A percentile compares a stretch with the other conserved stretches of the same genome.
Evolutionary conservation across 208 protist genomes (phyloP).

Genomic region (Crithidia sp.): DNA sequence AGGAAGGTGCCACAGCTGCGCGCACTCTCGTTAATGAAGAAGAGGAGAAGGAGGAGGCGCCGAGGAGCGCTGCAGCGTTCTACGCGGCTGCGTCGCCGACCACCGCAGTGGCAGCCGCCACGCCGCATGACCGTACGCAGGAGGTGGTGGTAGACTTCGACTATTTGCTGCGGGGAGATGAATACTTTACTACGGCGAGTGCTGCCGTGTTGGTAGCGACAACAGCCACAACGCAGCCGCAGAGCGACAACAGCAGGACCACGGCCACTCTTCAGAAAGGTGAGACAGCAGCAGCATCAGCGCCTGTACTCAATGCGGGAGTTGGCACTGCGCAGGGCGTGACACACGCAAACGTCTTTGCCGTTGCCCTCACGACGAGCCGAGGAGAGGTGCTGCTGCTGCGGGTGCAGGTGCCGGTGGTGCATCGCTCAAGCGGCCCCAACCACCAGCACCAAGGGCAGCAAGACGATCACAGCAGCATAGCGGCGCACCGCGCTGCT

Average conservation of each 20-base stretch:
- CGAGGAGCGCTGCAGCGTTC: neutral
- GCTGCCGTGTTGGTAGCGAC: conserved; percentile 8
- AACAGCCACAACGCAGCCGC: neutral
- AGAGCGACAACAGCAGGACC: neutral
- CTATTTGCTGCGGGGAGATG: conserved; percentile 20
- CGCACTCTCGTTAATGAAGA: neutral
- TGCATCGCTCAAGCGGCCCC: neutral
- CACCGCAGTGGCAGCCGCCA: neutral
- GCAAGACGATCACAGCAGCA: neutral
- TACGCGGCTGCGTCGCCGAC: neutral
- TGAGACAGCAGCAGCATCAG: neutral
- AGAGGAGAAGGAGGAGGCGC: neutral
- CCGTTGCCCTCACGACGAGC: conserved; percentile 26
- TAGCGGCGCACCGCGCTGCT: neutral
- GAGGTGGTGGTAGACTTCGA: conserved; percentile 16
- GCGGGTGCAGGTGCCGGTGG: conserved; percentile 14
- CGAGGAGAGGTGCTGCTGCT: conserved; percentile 25
- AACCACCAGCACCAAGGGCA: neutral
- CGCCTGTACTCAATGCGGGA: neutral
- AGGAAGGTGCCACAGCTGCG: conserved; percentile 1
- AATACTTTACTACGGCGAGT: conserved; percentile 35
- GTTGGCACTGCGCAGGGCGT: no score
- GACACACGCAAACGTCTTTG: neutral
- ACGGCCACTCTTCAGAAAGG: neutral
- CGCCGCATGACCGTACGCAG: neutral